Evolutionary conservation across 2,329 filamentous ascomycete genomes (phyloP), one percentile per base, ranked within the genome.

Genomic region (Lasiodiplodia theobromae): DNA sequence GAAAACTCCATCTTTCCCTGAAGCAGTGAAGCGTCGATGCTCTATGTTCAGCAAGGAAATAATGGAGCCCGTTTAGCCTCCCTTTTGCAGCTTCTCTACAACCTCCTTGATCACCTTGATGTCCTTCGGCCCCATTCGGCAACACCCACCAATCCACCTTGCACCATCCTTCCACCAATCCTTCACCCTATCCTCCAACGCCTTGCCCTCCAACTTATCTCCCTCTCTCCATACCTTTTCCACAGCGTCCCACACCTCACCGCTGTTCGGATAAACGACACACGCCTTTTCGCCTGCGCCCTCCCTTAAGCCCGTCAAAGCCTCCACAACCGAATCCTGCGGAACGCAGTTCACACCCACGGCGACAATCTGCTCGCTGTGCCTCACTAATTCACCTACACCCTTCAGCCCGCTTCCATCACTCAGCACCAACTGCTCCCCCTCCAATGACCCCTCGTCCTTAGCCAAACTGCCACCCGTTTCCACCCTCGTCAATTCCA

Each of bases 311-410:
- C 72, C 71, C 56, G 74, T 69, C 49, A 84, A 68, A 4, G 80
- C 79, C 14, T 69, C 74, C 1, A 77, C 68, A 2, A 76, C 80
- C 5, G 79, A 58, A 47, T 76, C 72, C 53, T 80, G 74, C 0
- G 79, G 73, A 1, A 83, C 75, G 69, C 83, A 85, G 69, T 85
- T 85, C 68, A 84, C 76, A 0, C 83, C 83, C 34, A 84, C 71
- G 0, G 80, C 80, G 5, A 84, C 71, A 23, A 84, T 75, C 37
- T 80, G 75, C 3, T 72, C 58, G 7, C 68, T 69, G 0, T 69
- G 38, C 3, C 78, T 71, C 25, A 83, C 73, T 7, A 79, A 37
- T 1, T 58, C 52, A 0, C 78, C 71, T 0, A 84, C 75, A 1
- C 77, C 72, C 0, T 66, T 38, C 25, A 83, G 70, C 1, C 76